These are phyloP conservation scores for Apocynum venetum DNA, from an alignment of 257 asterid genomes.

Conservation along the genomic window DNA sequence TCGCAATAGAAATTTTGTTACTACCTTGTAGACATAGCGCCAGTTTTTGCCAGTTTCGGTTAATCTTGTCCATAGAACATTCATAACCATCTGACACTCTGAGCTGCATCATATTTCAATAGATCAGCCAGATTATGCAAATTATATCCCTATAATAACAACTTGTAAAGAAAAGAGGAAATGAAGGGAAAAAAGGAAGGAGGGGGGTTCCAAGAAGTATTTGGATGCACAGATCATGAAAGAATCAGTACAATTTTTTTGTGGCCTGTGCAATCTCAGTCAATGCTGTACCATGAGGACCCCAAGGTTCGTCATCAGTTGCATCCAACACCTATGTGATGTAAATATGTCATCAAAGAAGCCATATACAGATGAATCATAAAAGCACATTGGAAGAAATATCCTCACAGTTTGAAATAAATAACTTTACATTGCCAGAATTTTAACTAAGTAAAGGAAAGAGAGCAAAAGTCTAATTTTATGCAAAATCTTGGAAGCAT, in stretches of 20 bases:
- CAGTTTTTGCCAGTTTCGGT: slow-evolving; percentile 80
- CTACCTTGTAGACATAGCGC: slow-evolving; percentile 90
- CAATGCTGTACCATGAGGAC: slow-evolving; percentile 95
- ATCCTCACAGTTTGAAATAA: not conserved
- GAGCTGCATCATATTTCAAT: slow-evolving; percentile 57
- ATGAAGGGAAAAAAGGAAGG: slow-evolving; percentile 4
- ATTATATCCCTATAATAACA: too few relatives aligned
- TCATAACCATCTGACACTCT: slow-evolving; percentile 85
- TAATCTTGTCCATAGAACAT: slow-evolving; percentile 86
- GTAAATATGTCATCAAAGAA: slow-evolving; percentile 15
- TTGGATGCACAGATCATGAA: slow-evolving; percentile 10
- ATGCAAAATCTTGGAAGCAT: not conserved
- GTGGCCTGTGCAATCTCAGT: slow-evolving; percentile 93
- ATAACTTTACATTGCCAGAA: not conserved
- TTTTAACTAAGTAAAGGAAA: not conserved
- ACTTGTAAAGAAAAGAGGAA: slow-evolving; percentile 6
- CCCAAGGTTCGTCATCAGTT: slow-evolving; percentile 97
- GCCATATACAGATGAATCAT: not conserved
- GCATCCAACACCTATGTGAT: slow-evolving; percentile 79
- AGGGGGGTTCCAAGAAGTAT: slow-evolving; percentile 36
- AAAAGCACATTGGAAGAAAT: not conserved
- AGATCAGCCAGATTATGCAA: slow-evolving; percentile 23
- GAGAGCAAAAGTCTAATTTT: not conserved
- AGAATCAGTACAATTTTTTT: slow-evolving; percentile 59
- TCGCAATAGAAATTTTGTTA: slow-evolving; percentile 2